Base-by-base conservation (phyloP, 345 rosid species). In the Pistacia atlantica region DNA sequence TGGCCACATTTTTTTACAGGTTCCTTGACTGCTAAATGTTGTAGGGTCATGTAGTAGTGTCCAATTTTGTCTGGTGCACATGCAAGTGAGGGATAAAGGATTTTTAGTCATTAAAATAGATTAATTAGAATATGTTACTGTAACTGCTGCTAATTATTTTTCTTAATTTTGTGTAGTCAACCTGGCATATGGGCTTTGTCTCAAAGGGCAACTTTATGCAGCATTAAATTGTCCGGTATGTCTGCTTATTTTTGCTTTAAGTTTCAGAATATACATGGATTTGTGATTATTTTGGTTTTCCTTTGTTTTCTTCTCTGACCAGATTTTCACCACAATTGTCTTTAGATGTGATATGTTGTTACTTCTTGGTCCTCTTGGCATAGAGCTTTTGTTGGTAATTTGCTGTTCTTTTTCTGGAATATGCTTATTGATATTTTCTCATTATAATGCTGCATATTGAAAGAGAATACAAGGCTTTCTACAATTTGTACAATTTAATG, bases 311-410 rank as follows among this genome's bases (percentile, higher is more conserved):
- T 74, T 75, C 67, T 37, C 55, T 84, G 51, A 69, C 66, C 89
- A 96, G 99, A 84, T 91, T 85, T 90, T 90, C 75, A 84, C 89
- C 55, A 85, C 97, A 65, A 54, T 86, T 16, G 80, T 89, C 81
- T 93, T 96, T 78, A 90, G 99, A 92, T 96, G 98, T 75, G 98
- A 93, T 83, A 81, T 83, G 65, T 70, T 96, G 83, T 84, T 96
- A 73, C 97, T 96, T 76, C 90, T 93, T 77, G 75, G 88, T 74
- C 97, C 99, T 73, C 80, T 96, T 76, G 96, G 91, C 78, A 76
- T 93, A 80, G 89, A 83, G 82, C 84, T 96, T 84, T 81, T 96
- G 80, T 81, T 96, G 95, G 99, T 95, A 85, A 77, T 88, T 77
- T 80, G 75, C 46, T 56, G 18, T 78, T 22, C 35, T 31, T 73